Evolutionary conservation across 2,329 filamentous ascomycete genomes (phyloP), one percentile per base, ranked within the genome.

Genomic region (Colletotrichum tofieldiae): DNA sequence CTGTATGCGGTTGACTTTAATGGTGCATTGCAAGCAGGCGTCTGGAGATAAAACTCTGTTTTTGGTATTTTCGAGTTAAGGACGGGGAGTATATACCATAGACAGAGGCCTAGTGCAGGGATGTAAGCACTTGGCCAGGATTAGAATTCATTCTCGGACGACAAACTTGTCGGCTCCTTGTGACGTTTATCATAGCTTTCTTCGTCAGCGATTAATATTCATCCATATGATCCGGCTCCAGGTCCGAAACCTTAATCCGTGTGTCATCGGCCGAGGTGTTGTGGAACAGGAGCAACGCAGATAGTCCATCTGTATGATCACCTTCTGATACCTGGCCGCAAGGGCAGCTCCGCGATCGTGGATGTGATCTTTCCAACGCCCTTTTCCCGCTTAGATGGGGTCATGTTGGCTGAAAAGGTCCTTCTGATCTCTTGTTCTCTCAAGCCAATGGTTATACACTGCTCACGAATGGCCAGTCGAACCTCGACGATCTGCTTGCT

Each of bases 11-110:
- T 58, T 1, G 9, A 8, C 23, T 26, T 23, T 41, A 2, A 1
- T 26, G 23, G 37, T n/a, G 37, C 43, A 68, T 58, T 51, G 20
- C 18, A 26, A 51, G n/a, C 26, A n/a, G 65, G 58, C 51, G 56
- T 58, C 37, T 29, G 20, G 14, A 20, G 39, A 39, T 32, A 32
- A 51, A 47, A 23, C 8, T 51, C 5, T 7, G 6, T n/a, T 26
- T 20, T 62, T 12, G 35, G 5, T 7, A 37, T 43, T 60, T 45
- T 23, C 18, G 56, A 2, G 26, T 45, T 5, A 11, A 5, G 23
- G 7, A 32, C 2, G 26, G 5, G 6, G 14, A n/a, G 26, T 49
- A 49, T 41, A 54, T 45, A 67, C 47, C 47, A 67, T 35, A 41
- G 32, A 23, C 45, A 41, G 32, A 12, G 55, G 9, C 7, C 16